Base-by-base conservation (phyloP, 192 early-diverging fungal genomes). In the Geranomyces variabilis region DNA sequence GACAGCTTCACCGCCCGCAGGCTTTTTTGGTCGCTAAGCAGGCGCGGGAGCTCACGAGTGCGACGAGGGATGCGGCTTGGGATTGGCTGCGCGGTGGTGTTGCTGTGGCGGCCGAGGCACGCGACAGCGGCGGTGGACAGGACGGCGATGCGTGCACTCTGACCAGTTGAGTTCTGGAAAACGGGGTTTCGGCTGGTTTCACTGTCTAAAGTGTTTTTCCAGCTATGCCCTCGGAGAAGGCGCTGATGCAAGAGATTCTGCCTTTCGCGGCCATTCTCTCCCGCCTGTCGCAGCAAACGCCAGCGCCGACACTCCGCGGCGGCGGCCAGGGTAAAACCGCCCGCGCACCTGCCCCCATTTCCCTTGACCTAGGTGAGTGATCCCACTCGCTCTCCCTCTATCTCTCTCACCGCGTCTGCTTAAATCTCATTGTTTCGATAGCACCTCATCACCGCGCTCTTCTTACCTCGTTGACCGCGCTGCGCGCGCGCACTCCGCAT, bases 1-100 rank as follows among this genome's bases (percentile, higher is more conserved):
- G 58, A 5, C 62, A 49, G 12, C 29, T 81, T 26, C 49, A 63
- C 30, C 56, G 72, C 55, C 77, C 80, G 7, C 33, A 58, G 24
- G 59, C 46, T 30, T 70, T 19, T n/a, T 8, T 15, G 33, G 29
- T 55, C 0, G 30, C 41, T 55, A 15, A 33, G 28, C 14, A 33
- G 21, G 9, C 8, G 10, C 31, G 33, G 29, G 34, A 30, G 30
- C 31, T 60, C 4, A 5, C 8, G 7, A 26, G 6, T 8, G 31
- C 22, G 2, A 29, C 31, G 6, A 60, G 30, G 28, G 30, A 33
- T 19, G 58, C 30, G 19, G 28, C 58, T 26, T 33, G 19, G 58
- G 30, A 24, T 17, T 60, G 58, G 58, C 17, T 60, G 58, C 58
- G 28, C 19, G 7, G 58, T 9, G 58, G 58, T 24, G 51, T n/a